A percentile compares a stretch with the other conserved stretches of the same genome.
Conservation (phyloP, 305 asterid genomes). For the Fraxinus sp. region DNA sequence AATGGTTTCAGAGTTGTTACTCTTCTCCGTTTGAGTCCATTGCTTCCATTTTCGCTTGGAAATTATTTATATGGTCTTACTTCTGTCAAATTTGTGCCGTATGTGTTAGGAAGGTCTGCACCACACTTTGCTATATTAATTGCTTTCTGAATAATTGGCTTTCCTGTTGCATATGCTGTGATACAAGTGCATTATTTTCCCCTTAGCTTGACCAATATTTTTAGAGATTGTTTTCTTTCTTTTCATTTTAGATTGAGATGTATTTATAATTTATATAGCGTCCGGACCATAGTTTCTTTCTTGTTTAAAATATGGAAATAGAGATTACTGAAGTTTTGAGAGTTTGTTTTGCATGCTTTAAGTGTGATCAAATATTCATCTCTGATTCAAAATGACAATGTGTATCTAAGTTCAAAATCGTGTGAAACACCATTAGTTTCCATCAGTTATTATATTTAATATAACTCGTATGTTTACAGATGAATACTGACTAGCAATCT, state of each 20-base stretch:
- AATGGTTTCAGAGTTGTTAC: constrained; percentile 91
- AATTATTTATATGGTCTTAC: constrained; percentile 94
- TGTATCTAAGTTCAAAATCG: background rate
- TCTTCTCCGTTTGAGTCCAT: constrained; percentile 96
- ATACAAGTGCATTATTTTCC: background rate
- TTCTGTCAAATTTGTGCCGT: constrained; percentile 84
- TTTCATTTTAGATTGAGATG: background rate
- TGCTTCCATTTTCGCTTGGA: constrained; percentile 95
- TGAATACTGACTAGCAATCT: background rate
- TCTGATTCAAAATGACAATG: background rate
- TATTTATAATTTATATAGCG: background rate
- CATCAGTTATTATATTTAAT: background rate
- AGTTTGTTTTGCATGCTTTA: background rate
- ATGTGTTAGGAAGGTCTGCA: constrained; percentile 82
- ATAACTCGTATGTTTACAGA: background rate
- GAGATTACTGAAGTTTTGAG: background rate
- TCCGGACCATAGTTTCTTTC: background rate
- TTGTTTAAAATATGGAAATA: background rate
- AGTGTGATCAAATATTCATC: background rate
- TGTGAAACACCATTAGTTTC: background rate
- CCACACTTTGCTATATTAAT: background rate
- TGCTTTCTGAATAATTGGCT: background rate
- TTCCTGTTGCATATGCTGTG: background rate
- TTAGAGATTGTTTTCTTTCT: background rate
- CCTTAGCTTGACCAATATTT: background rate